Conservation (phyloP, 495 filamentous ascomycete species). For the Tetracladium setigerum region DNA sequence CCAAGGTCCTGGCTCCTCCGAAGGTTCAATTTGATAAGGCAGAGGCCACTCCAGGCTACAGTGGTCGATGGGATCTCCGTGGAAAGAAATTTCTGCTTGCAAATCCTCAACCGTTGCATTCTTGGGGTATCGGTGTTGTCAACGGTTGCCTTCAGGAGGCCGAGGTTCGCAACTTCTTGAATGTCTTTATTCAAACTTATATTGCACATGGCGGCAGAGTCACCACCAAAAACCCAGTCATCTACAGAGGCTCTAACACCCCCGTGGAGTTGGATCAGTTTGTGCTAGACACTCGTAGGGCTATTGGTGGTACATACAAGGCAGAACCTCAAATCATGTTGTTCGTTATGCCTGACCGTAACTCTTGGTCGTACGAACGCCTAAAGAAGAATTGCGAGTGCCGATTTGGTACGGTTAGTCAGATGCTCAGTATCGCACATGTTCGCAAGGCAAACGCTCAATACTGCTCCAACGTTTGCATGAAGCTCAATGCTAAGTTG, state of each 20-base stretch:
- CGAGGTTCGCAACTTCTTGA: slow-evolving; percentile 48
- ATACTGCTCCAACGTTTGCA: slow-evolving; percentile 79
- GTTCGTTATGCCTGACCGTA: slow-evolving; percentile 63
- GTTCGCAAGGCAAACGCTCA: slow-evolving; percentile 57
- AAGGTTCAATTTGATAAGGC: slow-evolving; percentile 54
- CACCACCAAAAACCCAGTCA: slow-evolving; percentile 22
- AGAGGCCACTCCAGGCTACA: slow-evolving; percentile 43
- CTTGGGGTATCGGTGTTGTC: slow-evolving; percentile 56
- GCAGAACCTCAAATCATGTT: slow-evolving; percentile 56
- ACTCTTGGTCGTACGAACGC: slow-evolving; percentile 57
- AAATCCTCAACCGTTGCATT: slow-evolving; percentile 49
- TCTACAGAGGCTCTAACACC: slow-evolving; percentile 17
- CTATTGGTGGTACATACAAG: slow-evolving; percentile 4
- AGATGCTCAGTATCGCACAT: slow-evolving; percentile 56
- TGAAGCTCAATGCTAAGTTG: slow-evolving; percentile 97
- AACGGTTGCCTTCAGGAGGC: slow-evolving; percentile 24
- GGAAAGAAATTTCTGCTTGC: slow-evolving; percentile 62
- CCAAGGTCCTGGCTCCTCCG: slow-evolving; percentile 63
- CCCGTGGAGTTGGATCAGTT: slow-evolving; percentile 37
- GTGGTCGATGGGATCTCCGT: slow-evolving; percentile 81
- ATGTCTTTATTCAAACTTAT: slow-evolving; percentile 54
- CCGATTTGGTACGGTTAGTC: slow-evolving; percentile 68
- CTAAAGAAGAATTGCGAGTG: slow-evolving; percentile 81
- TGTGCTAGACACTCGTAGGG: slow-evolving; percentile 21
- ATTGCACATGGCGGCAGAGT: slow-evolving; percentile 65